Evolutionary conservation across 129 eudicot species (phyloP), one percentile per base, ranked within the genome.

Genomic region (Helichrysum umbraculigerum): DNA sequence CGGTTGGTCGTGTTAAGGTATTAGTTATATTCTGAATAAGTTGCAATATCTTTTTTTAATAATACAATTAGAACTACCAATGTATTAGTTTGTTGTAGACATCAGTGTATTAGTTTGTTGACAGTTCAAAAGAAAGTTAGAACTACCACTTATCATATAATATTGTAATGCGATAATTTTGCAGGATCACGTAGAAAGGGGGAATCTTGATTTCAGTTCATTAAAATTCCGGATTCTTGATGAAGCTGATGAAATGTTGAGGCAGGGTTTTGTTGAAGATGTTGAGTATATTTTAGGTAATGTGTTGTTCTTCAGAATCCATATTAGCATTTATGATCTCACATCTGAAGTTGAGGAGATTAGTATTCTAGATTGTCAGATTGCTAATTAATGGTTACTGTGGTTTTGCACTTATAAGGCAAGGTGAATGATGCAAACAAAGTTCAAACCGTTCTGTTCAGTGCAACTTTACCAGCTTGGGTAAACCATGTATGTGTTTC

Each of bases 231-330:
- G 99, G 32, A 96, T 95, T 39, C 97, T 95, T 37, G 99, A 95
- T 76, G 99, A 95, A 83, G 96, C 97, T 68, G 99, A 95, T 86
- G 99, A 95, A 81, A 95, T 95, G 99, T 78, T 95, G 71, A 89
- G 87, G 58, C 91, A 91, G 83, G 99, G 99, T 54, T 95, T 95
- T 76, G 99, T 95, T 78, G 99, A 95, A 64, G 99, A 95, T 65
- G 99, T 95, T 74, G 99, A 95, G 75, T 86, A 91, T 34, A 95
- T 91, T 52, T 78, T 95, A 63, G 99, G 98, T 87, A 85, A 32
- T 4, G 15, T 30, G 50, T 58, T 34, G 33, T n/a, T 22, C 4
- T 39, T 57, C 14, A 20, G 37, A 25, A 61, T 61, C 67, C 30
- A 1, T 0, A 2, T 12, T 61, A 64, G 32, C 44, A 64, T 28